These are phyloP conservation scores for Plantago major DNA, from an alignment of 257 asterid genomes.

Conservation along the genomic window DNA sequence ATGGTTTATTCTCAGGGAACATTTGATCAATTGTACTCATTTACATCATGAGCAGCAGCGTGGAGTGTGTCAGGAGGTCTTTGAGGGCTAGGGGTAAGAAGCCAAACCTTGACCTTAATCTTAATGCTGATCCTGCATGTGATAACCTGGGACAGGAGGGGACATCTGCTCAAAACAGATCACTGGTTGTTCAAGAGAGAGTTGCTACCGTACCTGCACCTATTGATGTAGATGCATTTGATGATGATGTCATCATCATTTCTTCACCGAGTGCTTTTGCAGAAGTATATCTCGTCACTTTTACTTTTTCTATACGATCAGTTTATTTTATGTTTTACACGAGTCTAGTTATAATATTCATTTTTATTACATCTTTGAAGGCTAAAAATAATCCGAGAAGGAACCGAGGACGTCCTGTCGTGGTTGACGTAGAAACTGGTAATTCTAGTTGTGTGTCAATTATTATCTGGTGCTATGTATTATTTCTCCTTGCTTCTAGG, in stretches of 20 bases:
- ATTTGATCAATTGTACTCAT: too few relatives aligned
- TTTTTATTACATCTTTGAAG: constrained; percentile 37
- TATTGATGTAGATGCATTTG: constrained; percentile 47
- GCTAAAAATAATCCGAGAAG: constrained; percentile 65
- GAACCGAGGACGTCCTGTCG: constrained; percentile 41
- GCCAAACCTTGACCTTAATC: constrained; percentile 33
- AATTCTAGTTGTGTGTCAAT: constrained; percentile 13
- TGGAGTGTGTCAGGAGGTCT: too few relatives aligned
- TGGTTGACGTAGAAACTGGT: constrained; percentile 87
- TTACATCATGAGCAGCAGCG: too few relatives aligned
- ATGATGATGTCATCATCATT: constrained; percentile 48
- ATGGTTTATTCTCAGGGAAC: too few relatives aligned
- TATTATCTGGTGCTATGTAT: background rate
- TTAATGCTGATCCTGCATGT: constrained; percentile 41
- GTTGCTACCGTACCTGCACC: constrained; percentile 23
- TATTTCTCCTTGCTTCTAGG: too few relatives aligned
- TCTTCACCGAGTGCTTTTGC: constrained; percentile 56
- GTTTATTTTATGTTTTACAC: constrained; percentile 3
- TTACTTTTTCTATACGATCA: background rate
- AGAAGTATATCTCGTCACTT: constrained; percentile 27
- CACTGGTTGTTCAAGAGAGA: constrained; percentile 25
- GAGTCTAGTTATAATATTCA: constrained; percentile 3
- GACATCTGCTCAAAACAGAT: constrained; percentile 21
- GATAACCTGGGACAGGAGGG: constrained; percentile 32
- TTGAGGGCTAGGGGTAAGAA: too few relatives aligned